Evolutionary conservation across 1,139 yeast species (phyloP).

Genomic region (Saccharomyces hybrid): DNA sequence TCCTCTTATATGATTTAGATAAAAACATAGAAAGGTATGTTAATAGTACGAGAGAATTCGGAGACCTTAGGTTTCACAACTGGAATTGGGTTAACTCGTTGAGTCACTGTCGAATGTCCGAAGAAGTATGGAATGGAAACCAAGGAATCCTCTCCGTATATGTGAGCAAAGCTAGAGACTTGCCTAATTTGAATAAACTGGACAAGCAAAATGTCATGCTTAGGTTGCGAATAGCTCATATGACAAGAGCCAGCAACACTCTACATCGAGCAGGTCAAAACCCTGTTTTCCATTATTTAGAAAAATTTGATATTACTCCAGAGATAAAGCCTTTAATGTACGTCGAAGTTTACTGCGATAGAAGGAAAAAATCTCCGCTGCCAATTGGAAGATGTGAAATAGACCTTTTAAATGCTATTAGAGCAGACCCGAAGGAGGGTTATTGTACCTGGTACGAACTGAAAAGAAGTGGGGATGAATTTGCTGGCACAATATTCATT

Average conservation of each 20-base stretch:
- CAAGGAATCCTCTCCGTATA: conserved; percentile 38
- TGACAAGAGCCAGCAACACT: conserved; percentile 65
- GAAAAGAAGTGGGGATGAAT: conserved; percentile 49
- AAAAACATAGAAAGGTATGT: neutral
- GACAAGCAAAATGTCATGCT: conserved; percentile 90
- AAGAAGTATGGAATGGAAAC: conserved; percentile 24
- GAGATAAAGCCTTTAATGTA: conserved; percentile 57
- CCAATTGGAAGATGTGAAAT: conserved; percentile 77
- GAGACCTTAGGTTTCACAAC: neutral
- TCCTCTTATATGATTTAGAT: neutral
- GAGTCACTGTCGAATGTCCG: conserved; percentile 10
- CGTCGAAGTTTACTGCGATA: conserved; percentile 69
- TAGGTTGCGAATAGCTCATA: conserved; percentile 70
- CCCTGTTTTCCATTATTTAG: conserved; percentile 78
- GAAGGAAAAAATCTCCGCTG: conserved; percentile 77
- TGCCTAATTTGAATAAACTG: conserved; percentile 71
- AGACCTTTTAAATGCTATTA: conserved; percentile 65
- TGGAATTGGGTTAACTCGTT: neutral
- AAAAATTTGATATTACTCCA: conserved; percentile 56
- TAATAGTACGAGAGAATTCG: neutral
- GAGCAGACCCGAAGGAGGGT: conserved; percentile 60
- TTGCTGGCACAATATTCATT: conserved; percentile 82
- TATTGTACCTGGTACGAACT: conserved; percentile 83
- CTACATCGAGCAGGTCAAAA: conserved; percentile 84
- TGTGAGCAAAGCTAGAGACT: conserved; percentile 51